Conservation (phyloP, 2,329 filamentous ascomycete species). For the Elsinoe perseae region DNA sequence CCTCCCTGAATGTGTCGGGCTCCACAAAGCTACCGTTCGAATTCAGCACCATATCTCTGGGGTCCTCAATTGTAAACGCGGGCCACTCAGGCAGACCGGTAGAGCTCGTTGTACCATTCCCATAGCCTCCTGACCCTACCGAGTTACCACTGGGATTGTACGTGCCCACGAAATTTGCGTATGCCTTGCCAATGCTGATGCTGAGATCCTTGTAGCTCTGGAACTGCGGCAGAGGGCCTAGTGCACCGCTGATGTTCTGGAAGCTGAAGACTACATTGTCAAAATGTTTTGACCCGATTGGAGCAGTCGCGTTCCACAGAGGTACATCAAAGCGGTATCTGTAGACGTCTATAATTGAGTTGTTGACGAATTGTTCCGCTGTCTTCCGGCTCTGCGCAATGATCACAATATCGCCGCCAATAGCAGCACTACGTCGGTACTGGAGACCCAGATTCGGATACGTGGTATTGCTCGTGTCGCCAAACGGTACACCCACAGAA, state of each 20-base stretch:
- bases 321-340: conserved; percentile 46
- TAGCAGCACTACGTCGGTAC: conserved; percentile 40
- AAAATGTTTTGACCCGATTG: conserved; percentile 42
- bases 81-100: conserved; percentile 37
- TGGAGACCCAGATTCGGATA: conserved; percentile 32
- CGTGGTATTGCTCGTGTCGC: conserved; percentile 22
- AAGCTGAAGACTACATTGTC: conserved; percentile 46
- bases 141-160: conserved; percentile 39
- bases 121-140: conserved; percentile 16
- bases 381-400: conserved; percentile 41
- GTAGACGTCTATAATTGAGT: conserved; percentile 33
- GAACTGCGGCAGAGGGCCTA: conserved; percentile 38
- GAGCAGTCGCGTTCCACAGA: conserved; percentile 36
- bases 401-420: conserved; percentile 45
- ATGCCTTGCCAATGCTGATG: conserved; percentile 35
- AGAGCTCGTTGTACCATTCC: conserved; percentile 16
- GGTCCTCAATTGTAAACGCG: conserved; percentile 32
- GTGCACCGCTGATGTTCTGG: conserved; percentile 42
- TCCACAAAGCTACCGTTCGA: conserved; percentile 40
- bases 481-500: conserved; percentile 39
- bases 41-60: conserved; percentile 42
- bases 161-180: conserved; percentile 39
- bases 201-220: conserved; percentile 34
- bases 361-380: conserved; percentile 35
- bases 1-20: conserved; percentile 41